These are phyloP conservation scores for Chalara sp. DNA, from an alignment of 2,329 filamentous ascomycete genomes.

Conservation along the genomic window DNA sequence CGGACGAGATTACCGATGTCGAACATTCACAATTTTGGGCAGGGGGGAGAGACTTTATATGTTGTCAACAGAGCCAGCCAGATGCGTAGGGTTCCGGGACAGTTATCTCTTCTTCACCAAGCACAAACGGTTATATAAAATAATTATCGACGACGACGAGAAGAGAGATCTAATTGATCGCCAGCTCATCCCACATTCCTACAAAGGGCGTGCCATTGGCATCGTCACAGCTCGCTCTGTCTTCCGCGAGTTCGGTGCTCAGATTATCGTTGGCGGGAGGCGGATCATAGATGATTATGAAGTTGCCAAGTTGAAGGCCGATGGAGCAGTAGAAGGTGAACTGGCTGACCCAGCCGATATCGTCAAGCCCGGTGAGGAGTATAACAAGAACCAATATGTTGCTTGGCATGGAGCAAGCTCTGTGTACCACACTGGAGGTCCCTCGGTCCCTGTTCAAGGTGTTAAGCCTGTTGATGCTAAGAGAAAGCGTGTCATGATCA, in stretches of 20 bases:
- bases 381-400: constrained; percentile 98
- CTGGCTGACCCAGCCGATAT: constrained; percentile 87
- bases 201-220: constrained; percentile 96
- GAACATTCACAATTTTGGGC: constrained; percentile 85
- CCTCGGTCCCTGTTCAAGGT: constrained; percentile 66
- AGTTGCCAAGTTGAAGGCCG: constrained; percentile 64
- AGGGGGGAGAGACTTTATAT: constrained; percentile 88
- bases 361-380: constrained; percentile 70
- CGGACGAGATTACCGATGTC: constrained; percentile 87
- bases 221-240: constrained; percentile 95
- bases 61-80: constrained; percentile 94
- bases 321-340: constrained; percentile 80
- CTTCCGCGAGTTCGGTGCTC: constrained; percentile 91
- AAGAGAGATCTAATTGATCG: constrained; percentile 95
- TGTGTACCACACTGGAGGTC: constrained; percentile 81
- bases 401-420: constrained; percentile 96
- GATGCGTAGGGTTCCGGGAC: constrained; percentile 94
- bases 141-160: constrained; percentile 95
- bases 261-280: constrained; percentile 87
- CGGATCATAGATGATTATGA: constrained; percentile 87
- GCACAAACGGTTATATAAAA: constrained; percentile 93
- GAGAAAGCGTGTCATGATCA: constrained; percentile 80
- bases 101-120: constrained; percentile 99
- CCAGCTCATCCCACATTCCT: constrained; percentile 93
- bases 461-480: constrained; percentile 72